Evolutionary conservation across 352 stramenopile genomes (phyloP).

Genomic region (Nothophytophthora sp.): DNA sequence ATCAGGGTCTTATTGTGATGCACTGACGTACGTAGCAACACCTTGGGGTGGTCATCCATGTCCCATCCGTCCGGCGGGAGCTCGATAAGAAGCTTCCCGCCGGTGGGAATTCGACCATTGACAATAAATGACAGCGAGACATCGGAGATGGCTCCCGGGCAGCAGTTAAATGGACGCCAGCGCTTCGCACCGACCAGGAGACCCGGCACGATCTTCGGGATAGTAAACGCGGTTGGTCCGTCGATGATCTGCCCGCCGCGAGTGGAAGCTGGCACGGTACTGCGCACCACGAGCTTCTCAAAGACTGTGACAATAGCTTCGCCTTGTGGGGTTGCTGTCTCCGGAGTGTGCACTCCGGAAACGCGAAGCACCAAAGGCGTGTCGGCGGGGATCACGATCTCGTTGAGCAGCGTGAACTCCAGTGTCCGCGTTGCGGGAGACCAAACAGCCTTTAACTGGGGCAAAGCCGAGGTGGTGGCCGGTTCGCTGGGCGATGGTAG

Average conservation of each 20-base stretch:
- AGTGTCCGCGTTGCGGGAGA: slow-evolving; percentile 30
- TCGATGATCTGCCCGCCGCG: slow-evolving; percentile 70
- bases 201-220: slow-evolving; percentile 57
- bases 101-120: slow-evolving; percentile 34
- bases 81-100: slow-evolving; percentile 54
- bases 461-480: slow-evolving; percentile 12
- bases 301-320: slow-evolving; percentile 60
- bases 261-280: slow-evolving; percentile 50
- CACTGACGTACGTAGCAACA: slow-evolving; percentile 37
- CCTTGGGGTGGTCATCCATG: slow-evolving; percentile 48
- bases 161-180: slow-evolving; percentile 69
- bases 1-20: slow-evolving; percentile 30
- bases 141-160: slow-evolving; percentile 43
- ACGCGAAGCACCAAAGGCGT: slow-evolving; percentile 46
- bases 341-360: slow-evolving; percentile 55
- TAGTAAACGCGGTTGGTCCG: slow-evolving; percentile 41
- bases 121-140: slow-evolving; percentile 55
- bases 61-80: slow-evolving; percentile 55
- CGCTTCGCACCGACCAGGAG: slow-evolving; percentile 35
- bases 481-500: slow-evolving; percentile 29
- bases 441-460: slow-evolving; percentile 40
- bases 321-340: slow-evolving; percentile 44
- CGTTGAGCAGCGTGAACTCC: slow-evolving; percentile 52
- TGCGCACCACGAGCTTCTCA: slow-evolving; percentile 59
- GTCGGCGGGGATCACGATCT: slow-evolving; percentile 36